Evolutionary conservation across 768 basidiomycete genomes (phyloP).

Genomic region (Pleurotus djamor): DNA sequence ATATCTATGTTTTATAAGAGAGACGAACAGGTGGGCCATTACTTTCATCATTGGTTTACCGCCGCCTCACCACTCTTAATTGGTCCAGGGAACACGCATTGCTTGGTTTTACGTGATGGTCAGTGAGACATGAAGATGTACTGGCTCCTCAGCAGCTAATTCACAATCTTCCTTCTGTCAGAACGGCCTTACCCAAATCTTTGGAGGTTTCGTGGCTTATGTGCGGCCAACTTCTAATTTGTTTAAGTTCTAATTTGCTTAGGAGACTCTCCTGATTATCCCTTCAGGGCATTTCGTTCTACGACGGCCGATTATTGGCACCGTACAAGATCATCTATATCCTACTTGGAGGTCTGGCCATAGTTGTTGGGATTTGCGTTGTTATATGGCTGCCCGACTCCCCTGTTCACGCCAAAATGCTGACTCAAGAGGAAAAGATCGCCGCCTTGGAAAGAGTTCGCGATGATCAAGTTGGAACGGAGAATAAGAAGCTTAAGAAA

Average conservation of each 20-base stretch:
- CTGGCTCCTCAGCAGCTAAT: no score
- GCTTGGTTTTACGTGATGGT: slow-evolving; percentile 72
- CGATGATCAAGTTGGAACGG: slow-evolving; percentile 63
- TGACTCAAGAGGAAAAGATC: slow-evolving; percentile 58
- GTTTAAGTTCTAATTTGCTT: no score
- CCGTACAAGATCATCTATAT: slow-evolving; percentile 65
- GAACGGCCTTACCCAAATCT: slow-evolving; percentile 59
- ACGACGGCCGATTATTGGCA: slow-evolving; percentile 41
- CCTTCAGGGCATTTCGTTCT: slow-evolving; percentile 53
- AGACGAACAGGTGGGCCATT: slow-evolving; percentile 47
- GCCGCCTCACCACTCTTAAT: not conserved
- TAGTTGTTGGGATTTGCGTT: slow-evolving; percentile 55
- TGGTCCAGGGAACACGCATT: slow-evolving; percentile 48
- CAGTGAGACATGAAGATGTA: slow-evolving; percentile 21
- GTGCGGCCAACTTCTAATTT: no score
- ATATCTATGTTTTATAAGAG: slow-evolving; percentile 72
- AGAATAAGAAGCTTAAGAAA: slow-evolving; percentile 58
- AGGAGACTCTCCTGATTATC: not conserved
- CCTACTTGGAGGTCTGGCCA: slow-evolving; percentile 58
- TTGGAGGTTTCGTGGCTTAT: slow-evolving; percentile 66
- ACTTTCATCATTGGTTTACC: not conserved
- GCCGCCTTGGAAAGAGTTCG: slow-evolving; percentile 65
- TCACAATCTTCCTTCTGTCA: slow-evolving; percentile 13
- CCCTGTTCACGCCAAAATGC: slow-evolving; percentile 55
- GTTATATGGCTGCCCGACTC: slow-evolving; percentile 65